These are phyloP conservation scores for Arthroderma sp. DNA, from an alignment of 2,329 filamentous ascomycete genomes.

Conservation along the genomic window DNA sequence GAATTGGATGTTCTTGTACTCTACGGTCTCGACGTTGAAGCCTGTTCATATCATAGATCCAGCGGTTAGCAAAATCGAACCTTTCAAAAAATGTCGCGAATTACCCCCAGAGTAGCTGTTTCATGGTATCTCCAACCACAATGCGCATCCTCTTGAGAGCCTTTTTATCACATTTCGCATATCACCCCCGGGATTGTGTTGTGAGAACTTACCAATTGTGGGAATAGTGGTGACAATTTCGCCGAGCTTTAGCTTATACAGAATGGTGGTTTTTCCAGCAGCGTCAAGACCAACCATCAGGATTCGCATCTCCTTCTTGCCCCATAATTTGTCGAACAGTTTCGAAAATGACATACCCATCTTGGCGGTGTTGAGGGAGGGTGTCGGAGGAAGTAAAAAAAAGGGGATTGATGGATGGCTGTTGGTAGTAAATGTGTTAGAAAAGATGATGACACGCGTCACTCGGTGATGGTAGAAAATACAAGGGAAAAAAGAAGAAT, in stretches of 20 bases:
- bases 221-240: slow-evolving; percentile 98
- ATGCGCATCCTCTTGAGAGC: too few species aligned
- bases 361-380: slow-evolving; percentile 33
- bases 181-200: too few species aligned
- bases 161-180: too few species aligned
- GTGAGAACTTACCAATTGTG: slow-evolving; percentile 66
- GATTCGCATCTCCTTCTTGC: slow-evolving; percentile 99
- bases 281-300: slow-evolving; percentile 99
- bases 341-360: slow-evolving; percentile 99
- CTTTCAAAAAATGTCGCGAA: too few species aligned
- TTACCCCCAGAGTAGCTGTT: too few species aligned
- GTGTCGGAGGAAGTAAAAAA: background rate
- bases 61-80: too few species aligned
- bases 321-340: slow-evolving; percentile 90
- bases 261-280: slow-evolving; percentile 98
- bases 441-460: background rate
- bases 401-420: background rate
- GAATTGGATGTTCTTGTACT: slow-evolving; percentile 99
- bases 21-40: slow-evolving; percentile 99
- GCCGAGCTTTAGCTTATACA: slow-evolving; percentile 96
- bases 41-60: slow-evolving; percentile 36
- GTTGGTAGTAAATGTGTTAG: too few species aligned
- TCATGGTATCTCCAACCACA: too few species aligned
- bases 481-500: too few species aligned
- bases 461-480: background rate